Evolutionary conservation across 73 alveolate genomes (phyloP).

Genomic region (Diophrys sp.): DNA sequence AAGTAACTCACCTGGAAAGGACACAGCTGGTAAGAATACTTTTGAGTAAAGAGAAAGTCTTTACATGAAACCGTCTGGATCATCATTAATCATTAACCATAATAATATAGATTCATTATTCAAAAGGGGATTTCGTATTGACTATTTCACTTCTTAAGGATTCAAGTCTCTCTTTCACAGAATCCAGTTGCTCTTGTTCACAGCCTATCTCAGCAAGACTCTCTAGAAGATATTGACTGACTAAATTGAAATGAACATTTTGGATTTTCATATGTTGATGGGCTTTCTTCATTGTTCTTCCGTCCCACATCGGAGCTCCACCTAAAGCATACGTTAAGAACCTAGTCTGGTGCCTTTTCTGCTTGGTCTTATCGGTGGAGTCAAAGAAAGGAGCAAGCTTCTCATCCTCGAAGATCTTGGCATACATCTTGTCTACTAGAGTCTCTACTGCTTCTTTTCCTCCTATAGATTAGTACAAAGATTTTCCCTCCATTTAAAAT

Average conservation of each 20-base stretch:
- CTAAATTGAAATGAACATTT: conserved; percentile 12
- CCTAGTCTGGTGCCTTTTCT: conserved; percentile 13
- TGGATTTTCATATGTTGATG: conserved; percentile 27
- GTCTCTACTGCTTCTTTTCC: conserved; percentile 1
- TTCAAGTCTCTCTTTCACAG: too few species aligned
- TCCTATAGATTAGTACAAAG: conserved; percentile 14
- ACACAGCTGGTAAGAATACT: too few species aligned
- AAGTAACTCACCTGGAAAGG: too few species aligned
- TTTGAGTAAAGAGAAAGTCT: too few species aligned
- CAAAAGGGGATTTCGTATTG: too few species aligned
- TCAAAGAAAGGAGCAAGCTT: conserved; percentile 14
- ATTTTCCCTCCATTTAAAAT: conserved; percentile 7
- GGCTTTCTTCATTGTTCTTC: conserved; percentile 43
- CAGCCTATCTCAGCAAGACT: conserved; percentile 20
- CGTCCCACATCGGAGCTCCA: conserved; percentile 30
- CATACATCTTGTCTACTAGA: conserved; percentile 27
- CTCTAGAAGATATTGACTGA: conserved; percentile 16
- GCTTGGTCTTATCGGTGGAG: conserved; percentile 12
- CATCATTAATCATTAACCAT: too few species aligned
- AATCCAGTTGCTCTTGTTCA: not conserved
- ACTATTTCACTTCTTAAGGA: too few species aligned
- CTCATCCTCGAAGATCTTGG: conserved; percentile 19
- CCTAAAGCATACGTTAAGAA: conserved; percentile 35
- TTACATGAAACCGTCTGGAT: too few species aligned
- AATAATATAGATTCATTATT: too few species aligned